Conservation (phyloP, 2,329 filamentous ascomycete species). For the Daldinia sp. region DNA sequence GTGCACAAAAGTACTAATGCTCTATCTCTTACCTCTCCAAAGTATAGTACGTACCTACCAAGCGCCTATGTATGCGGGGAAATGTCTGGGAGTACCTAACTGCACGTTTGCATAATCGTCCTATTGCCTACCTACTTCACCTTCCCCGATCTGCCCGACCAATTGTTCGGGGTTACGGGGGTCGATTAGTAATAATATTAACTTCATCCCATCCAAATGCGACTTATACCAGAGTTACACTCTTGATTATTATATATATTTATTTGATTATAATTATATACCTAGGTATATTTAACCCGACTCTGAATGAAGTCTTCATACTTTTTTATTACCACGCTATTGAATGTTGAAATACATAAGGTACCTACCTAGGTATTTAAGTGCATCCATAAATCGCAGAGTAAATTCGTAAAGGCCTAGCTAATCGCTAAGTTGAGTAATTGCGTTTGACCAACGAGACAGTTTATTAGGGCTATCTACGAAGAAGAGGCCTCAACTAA, state of each 20-base stretch:
- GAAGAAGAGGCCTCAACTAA: neutral
- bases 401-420: neutral
- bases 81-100: neutral
- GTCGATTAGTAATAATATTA: slow-evolving; percentile 22
- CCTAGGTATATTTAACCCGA: neutral
- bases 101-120: slow-evolving; percentile 2
- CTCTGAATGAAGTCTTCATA: neutral
- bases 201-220: slow-evolving; percentile 31
- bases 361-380: neutral
- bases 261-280: too few relatives aligned
- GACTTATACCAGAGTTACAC: neutral
- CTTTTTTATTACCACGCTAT: neutral
- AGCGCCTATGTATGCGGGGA: neutral
- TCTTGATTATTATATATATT: too few relatives aligned
- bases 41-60: slow-evolving; percentile 1
- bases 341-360: neutral
- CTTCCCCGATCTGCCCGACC: neutral
- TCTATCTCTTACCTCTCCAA: neutral
- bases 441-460: neutral
- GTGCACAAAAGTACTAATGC: neutral
- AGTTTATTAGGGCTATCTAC: slow-evolving; percentile 3
- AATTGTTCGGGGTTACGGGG: neutral
- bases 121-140: neutral
- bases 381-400: neutral
- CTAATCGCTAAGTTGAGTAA: neutral